Base-by-base conservation (phyloP, 768 basidiomycete species). In the Leccinellum luteum region DNA sequence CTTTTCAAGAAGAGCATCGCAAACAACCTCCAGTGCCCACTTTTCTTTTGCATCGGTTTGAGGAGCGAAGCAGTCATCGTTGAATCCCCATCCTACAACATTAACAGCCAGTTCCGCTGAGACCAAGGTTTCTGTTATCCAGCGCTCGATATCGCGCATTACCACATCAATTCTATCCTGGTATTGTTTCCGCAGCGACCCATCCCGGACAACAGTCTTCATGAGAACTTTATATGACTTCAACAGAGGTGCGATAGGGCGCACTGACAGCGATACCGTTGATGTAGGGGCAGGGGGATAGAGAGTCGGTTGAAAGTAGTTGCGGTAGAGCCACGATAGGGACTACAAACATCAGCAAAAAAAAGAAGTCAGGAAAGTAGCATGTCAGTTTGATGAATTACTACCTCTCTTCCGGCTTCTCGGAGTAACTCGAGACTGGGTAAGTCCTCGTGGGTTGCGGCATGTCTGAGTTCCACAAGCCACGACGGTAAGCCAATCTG, bases 381-480 rank as follows among this genome's bases (percentile, higher is more conserved):
- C 12, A 54, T 25, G 15, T 51, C 3, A 14, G 21, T 38, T 52
- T 58, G 32, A 58, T 58, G 51, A 23, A 10, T 21, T 45, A 50
- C 23, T 60, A 82, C 93, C 81, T 95, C 88, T 55, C 79, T 77
- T 31, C 87, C 83, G 0, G 86, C 94, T 57, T 91, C 85, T 54
- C 89, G 81, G 17, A 97, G 78, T 5, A 94, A 72, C 53, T 87
- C 85, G 10, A 98, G 76, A 61, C 87, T 87, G 0, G 96, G 97
- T 13, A 98, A 75, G 59, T 96, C 92, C 66, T 98, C 96, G 66
- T 98, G 97, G 1, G 97, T 99, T 13, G 92, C 92, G 27, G 93
- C 92, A 75, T 98, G 97, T 41, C 97, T 81, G 12, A 98, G 78
- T 63, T 96, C 92, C 13, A 99, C 94, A 10, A 98, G 78, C 87